Conservation (phyloP, 2,329 filamentous ascomycete species). For the Fusarium falciforme region DNA sequence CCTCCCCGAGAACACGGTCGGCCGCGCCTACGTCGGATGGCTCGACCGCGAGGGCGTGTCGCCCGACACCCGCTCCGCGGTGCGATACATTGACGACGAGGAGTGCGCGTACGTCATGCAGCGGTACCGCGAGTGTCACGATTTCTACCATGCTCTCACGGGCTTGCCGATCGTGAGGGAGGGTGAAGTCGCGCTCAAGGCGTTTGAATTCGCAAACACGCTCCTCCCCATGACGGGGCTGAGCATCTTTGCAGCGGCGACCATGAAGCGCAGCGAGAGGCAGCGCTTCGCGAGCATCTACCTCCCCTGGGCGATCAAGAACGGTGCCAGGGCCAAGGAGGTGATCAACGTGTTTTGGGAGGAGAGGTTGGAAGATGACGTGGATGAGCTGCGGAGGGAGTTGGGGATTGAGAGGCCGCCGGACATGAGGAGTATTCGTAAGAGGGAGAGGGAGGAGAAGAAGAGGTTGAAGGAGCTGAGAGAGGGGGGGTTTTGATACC, state of each 20-base stretch:
- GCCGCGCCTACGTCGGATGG: conserved; percentile 87
- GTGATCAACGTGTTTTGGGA: conserved; percentile 99
- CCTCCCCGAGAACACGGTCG: conserved; percentile 79
- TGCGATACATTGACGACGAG: conserved; percentile 92
- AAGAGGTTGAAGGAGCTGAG: conserved; percentile 68
- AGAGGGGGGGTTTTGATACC: conserved; percentile 35
- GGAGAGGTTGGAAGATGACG: conserved; percentile 87
- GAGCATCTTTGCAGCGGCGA: conserved; percentile 85
- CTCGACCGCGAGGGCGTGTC: conserved; percentile 94
- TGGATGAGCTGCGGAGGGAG: conserved; percentile 77
- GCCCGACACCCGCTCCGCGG: conserved; percentile 84
- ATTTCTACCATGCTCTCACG: conserved; percentile 96
- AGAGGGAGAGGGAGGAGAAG: conserved; percentile 74
- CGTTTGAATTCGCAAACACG: conserved; percentile 97
- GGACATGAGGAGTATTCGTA: conserved; percentile 83
- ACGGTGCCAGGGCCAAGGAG: conserved; percentile 80
- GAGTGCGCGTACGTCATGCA: conserved; percentile 99
- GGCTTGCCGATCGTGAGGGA: conserved; percentile 92
- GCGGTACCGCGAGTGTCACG: conserved; percentile 95
- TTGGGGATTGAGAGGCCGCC: conserved; percentile 90
- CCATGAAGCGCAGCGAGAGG: conserved; percentile 85
- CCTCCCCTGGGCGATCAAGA: conserved; percentile 89
- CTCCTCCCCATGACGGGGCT: conserved; percentile 94
- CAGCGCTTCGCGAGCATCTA: conserved; percentile 79
- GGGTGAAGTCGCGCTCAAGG: conserved; percentile 96